A percentile compares a stretch with the other conserved stretches of the same genome.
Evolutionary conservation across 805 yeast species (phyloP).

Genomic region (Millerozyma miso): DNA sequence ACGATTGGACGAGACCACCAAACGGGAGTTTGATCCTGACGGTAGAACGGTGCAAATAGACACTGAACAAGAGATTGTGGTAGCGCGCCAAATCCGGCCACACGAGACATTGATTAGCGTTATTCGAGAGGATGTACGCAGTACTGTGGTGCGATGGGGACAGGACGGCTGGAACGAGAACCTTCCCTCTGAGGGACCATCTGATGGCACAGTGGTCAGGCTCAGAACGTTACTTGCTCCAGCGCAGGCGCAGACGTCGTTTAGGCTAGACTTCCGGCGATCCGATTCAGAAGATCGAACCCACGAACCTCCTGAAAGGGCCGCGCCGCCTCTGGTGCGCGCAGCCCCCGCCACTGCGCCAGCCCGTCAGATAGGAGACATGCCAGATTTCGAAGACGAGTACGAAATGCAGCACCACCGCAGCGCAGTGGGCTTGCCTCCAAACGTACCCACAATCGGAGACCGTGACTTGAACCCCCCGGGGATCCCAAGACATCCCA

Average conservation of each 20-base stretch:
- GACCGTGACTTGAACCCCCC: conserved; percentile 49
- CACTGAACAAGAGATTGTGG: neutral
- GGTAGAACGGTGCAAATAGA: neutral
- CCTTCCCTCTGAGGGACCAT: neutral
- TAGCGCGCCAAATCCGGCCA: neutral
- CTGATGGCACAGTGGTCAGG: neutral
- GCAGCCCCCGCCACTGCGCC: neutral
- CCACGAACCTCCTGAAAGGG: neutral
- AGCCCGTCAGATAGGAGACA: conserved; percentile 25
- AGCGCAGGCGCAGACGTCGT: neutral
- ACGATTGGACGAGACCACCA: neutral
- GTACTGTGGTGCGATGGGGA: neutral
- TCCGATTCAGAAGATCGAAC: conserved; percentile 6
- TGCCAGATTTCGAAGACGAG: conserved; percentile 55
- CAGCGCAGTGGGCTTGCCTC: conserved; percentile 3
- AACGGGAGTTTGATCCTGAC: neutral
- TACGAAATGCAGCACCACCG: conserved; percentile 27
- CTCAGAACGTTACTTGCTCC: neutral
- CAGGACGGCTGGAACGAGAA: neutral
- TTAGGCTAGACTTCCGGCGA: neutral
- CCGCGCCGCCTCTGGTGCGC: neutral
- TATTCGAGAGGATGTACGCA: neutral
- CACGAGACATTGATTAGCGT: neutral
- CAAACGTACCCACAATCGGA: conserved; percentile 36
- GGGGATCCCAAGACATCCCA: conserved; percentile 39